Evolutionary conservation across 169 alveolate species (phyloP), one percentile per base, ranked within the genome.

Genomic region (Condylostoma magnum): DNA sequence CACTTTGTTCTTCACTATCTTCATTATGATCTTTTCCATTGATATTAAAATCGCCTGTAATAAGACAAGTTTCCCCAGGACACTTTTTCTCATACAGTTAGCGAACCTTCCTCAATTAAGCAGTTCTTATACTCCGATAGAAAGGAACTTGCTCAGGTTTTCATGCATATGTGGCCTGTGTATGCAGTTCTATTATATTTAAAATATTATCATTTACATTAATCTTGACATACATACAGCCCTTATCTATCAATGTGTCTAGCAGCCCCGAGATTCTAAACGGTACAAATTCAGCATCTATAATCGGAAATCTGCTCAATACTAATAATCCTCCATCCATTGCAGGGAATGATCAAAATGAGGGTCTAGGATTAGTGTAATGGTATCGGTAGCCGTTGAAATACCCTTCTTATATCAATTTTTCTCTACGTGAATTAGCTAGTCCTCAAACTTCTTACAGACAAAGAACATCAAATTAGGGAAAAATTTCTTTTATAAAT

Each of bases 241-340:
- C 86, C 67, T 79, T 79, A 2, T 34, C 30, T 27, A 70, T 25
- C 2, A 65, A 27, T 3, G 74, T 36, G 58, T 79, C 86, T 5
- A 75, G 78, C 6, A 63, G 66, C 18, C 65, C 28, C 20, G 52
- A 54, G 18, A 55, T 46, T 44, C 36, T 47, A 56, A 53, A 79
- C 30, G 53, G 56, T 54, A 50, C 43, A 36, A 28, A 79, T n/a
- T 79, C 81, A 10, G 75, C 27, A 55, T 67, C 74, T 22, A 79
- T 15, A 6, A 79, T 79, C 31, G 79, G 78, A 55, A 34, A 79
- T 51, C 60, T 70, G 2, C 79, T 65, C 48, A 79, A 65, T 47
- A 79, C 66, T 38, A 79, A 56, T 57, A 79, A 67, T 15, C 86
- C 86, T 57, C 86, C 75, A 41, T 79, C 86, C 10, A 36, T 20